phyloP scores from a whole-genome alignment of 768 basidiomycete genomes.

The Lanmaoa pseudosensibilis region DNA sequence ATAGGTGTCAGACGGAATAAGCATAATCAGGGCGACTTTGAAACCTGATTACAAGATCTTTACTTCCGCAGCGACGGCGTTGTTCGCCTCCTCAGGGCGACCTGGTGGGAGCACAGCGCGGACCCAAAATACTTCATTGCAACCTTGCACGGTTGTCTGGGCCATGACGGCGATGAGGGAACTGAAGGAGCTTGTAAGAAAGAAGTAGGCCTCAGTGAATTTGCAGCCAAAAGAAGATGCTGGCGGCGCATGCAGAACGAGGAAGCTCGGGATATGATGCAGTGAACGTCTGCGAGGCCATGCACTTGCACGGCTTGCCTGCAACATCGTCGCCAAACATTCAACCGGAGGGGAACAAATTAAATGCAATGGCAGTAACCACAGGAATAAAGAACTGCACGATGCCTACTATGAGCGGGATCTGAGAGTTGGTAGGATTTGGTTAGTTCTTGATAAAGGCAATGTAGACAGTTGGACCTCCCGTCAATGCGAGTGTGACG shows the following conservation, averaged over 20 bases:
- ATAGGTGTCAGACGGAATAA: constrained; percentile 10
- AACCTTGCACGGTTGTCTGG: constrained; percentile 88
- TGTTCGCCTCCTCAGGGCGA: constrained; percentile 74
- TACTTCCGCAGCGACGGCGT: constrained; percentile 48
- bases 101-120: constrained; percentile 85
- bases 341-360: constrained; percentile 88
- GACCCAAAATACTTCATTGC: constrained; percentile 81
- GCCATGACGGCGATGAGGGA: constrained; percentile 97
- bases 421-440: constrained; percentile 46
- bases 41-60: constrained; percentile 41
- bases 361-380: constrained; percentile 78
- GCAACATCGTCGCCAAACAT: constrained; percentile 99
- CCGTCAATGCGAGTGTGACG: constrained; percentile 89
- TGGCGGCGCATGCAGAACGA: constrained; percentile 73
- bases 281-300: constrained; percentile 98
- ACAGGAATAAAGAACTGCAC: constrained; percentile 94
- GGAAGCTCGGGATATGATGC: constrained; percentile 89
- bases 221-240: constrained; percentile 94
- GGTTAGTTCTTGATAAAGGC: constrained; percentile 74
- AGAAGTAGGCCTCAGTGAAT: constrained; percentile 96
- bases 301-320: constrained; percentile 95
- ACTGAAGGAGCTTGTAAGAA: constrained; percentile 97
- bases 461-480: constrained; percentile 92
- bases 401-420: constrained; percentile 89
- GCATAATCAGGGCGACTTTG: not conserved